Conservation (phyloP, 169 alveolate species). For the Ophryocystis elektroscirrha region DNA sequence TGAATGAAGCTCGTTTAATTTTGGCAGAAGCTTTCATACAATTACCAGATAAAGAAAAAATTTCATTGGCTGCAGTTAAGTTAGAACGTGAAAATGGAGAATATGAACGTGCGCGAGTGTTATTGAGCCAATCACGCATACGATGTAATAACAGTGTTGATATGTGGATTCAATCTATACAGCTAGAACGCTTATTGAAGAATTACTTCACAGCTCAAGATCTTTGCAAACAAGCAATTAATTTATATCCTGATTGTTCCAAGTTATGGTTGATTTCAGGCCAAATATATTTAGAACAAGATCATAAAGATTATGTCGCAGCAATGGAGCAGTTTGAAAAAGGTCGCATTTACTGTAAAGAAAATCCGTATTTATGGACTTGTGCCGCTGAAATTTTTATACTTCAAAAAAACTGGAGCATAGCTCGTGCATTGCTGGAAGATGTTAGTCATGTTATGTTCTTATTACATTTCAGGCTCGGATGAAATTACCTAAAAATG, state of each 20-base stretch:
- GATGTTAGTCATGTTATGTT: neutral
- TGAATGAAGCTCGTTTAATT: no score
- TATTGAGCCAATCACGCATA: neutral
- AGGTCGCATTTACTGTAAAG: neutral
- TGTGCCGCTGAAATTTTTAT: neutral
- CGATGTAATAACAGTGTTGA: neutral
- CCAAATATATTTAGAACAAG: constrained; percentile 38
- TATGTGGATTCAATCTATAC: no score
- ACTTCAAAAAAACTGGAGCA: neutral
- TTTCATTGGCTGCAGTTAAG: neutral
- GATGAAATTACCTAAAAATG: neutral
- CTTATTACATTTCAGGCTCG: neutral
- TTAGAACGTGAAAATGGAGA: neutral
- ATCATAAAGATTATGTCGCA: constrained; percentile 1
- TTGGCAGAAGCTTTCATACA: no score
- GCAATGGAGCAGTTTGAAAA: constrained; percentile 9
- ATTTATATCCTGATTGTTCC: constrained; percentile 46
- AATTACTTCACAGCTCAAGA: constrained; percentile 32
- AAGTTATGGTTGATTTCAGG: constrained; percentile 72
- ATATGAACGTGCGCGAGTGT: neutral
- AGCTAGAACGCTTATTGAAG: constrained; percentile 1
- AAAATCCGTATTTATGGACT: neutral
- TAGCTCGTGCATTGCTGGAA: neutral
- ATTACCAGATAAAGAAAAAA: neutral
- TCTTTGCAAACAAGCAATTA: constrained; percentile 41